phyloP scores from a whole-genome alignment of 2,329 filamentous ascomycete species.

The Paramyrothecium sp. region DNA sequence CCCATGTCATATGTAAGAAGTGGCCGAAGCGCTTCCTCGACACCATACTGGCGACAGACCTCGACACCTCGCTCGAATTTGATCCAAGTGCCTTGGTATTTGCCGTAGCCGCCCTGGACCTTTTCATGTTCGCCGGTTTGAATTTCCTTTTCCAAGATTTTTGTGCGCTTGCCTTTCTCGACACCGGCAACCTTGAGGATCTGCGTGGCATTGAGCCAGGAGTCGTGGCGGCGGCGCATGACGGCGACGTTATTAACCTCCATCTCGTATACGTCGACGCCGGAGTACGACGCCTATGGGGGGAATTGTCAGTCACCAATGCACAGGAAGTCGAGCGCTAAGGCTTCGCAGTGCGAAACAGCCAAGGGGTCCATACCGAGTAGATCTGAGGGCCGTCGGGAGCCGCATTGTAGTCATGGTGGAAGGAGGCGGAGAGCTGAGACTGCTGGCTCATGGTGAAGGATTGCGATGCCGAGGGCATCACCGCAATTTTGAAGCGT shows the following conservation, averaged over 20 bases:
- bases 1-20: conserved; percentile 80
- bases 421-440: conserved; percentile 38
- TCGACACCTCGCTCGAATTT: conserved; percentile 88
- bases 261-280: conserved; percentile 97
- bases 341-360: not conserved
- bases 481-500: not conserved
- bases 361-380: conserved; percentile 43
- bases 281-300: conserved; percentile 79
- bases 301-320: conserved; percentile 5
- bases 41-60: conserved; percentile 79
- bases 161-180: conserved; percentile 96
- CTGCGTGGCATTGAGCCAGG: conserved; percentile 97
- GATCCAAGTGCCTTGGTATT: conserved; percentile 99
- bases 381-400: conserved; percentile 57
- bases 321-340: conserved; percentile 9
- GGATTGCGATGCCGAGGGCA: conserved; percentile 45
- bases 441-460: conserved; percentile 57
- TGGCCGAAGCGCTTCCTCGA: conserved; percentile 73
- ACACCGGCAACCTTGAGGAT: conserved; percentile 97
- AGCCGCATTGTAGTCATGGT: conserved; percentile 28
- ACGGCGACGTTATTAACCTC: conserved; percentile 90
- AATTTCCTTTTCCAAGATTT: conserved; percentile 97
- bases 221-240: conserved; percentile 93
- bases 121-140: conserved; percentile 96
- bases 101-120: conserved; percentile 96